Percentiles rank a stretch among this genome's conserved stretches.
These are phyloP conservation scores for Pleurotus eryngii DNA, from an alignment of 768 basidiomycete genomes.

Conservation along the genomic window DNA sequence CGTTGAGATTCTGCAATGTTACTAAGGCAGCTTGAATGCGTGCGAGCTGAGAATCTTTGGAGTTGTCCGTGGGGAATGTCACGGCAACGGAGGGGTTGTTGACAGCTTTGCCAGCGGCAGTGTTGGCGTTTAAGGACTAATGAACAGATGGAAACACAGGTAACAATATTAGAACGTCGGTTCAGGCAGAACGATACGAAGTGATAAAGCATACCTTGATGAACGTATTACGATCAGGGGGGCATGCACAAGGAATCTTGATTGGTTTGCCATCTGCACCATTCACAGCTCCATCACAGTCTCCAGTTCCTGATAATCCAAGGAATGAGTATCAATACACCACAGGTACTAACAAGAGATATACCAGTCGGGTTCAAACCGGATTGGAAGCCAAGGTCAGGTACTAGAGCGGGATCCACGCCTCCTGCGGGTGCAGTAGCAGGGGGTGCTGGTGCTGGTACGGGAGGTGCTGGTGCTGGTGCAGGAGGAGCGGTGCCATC, in stretches of 20 bases:
- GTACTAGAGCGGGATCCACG: slow-evolving; percentile 47
- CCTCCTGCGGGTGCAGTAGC: slow-evolving; percentile 23
- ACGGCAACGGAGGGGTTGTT: slow-evolving; percentile 61
- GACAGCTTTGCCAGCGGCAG: slow-evolving; percentile 57
- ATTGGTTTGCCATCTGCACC: slow-evolving; percentile 48
- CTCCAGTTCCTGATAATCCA: slow-evolving; percentile 26
- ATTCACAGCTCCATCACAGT: slow-evolving; percentile 65
- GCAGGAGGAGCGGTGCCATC: slow-evolving; percentile 17
- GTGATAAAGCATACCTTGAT: slow-evolving; percentile 36
- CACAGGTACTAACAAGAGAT: background rate
- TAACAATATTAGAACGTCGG: background rate
- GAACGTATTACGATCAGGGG: slow-evolving; percentile 52
- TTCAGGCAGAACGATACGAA: background rate
- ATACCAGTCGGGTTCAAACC: slow-evolving; percentile 60
- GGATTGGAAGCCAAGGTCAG: slow-evolving; percentile 53
- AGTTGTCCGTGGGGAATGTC: slow-evolving; percentile 62
- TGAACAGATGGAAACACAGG: background rate
- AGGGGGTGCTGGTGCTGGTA: slow-evolving; percentile 16
- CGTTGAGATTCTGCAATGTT: slow-evolving; percentile 72
- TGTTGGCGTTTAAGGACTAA: slow-evolving; percentile 48
- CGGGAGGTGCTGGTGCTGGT: slow-evolving; percentile 7
- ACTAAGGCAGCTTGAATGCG: slow-evolving; percentile 59
- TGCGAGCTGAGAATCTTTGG: slow-evolving; percentile 45
- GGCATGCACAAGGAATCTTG: slow-evolving; percentile 64
- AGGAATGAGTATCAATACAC: slow-evolving; percentile 12